Evolutionary conservation across 257 asterid species (phyloP).

Genomic region (Rhazya stricta): DNA sequence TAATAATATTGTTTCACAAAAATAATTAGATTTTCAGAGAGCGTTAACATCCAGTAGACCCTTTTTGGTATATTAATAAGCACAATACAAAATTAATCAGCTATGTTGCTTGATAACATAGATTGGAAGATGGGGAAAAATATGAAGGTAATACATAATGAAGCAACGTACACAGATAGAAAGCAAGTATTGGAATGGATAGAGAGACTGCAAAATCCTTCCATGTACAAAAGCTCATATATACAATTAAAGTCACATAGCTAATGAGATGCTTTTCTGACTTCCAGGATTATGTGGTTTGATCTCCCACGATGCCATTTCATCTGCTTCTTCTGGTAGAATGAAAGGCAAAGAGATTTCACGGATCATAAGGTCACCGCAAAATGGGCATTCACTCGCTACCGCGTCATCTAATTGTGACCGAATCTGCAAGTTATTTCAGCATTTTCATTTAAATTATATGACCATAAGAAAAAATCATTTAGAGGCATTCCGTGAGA

Average conservation of each 20-base stretch:
- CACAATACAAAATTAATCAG: too few species aligned
- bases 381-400: slow-evolving; percentile 91
- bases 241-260: slow-evolving; percentile 25
- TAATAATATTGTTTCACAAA: too few species aligned
- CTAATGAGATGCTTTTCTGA: slow-evolving; percentile 66
- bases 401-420: slow-evolving; percentile 85
- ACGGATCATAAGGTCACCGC: slow-evolving; percentile 89
- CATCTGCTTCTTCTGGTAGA: slow-evolving; percentile 54
- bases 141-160: too few species aligned
- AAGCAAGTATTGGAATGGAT: background rate
- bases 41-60: too few species aligned
- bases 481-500: background rate
- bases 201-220: background rate
- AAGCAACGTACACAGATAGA: background rate
- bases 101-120: background rate
- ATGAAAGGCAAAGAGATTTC: slow-evolving; percentile 80
- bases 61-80: too few species aligned
- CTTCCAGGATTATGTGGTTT: slow-evolving; percentile 46
- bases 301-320: slow-evolving; percentile 78
- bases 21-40: too few species aligned
- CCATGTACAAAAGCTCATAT: background rate
- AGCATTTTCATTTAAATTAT: background rate
- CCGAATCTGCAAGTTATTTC: slow-evolving; percentile 57
- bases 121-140: background rate
- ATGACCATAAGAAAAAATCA: background rate